A percentile compares a stretch with the other conserved stretches of the same genome.
Conservation (phyloP, 2,329 filamentous ascomycete genomes). For the Hysterium pulicare region DNA sequence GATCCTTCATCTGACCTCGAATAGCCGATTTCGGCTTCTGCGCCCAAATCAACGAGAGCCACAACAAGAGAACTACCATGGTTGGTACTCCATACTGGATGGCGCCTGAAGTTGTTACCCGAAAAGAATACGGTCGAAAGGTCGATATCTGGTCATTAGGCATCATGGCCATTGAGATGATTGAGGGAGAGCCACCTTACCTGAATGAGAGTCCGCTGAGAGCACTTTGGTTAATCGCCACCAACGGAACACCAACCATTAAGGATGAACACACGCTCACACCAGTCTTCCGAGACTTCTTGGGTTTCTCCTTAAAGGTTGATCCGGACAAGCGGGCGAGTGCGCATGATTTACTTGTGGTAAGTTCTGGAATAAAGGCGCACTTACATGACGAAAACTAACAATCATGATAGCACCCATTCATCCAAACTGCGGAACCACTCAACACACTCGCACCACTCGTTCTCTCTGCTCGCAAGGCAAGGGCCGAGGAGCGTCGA, state of each 20-base stretch:
- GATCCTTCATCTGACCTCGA: not conserved
- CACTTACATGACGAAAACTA: conserved; percentile 11
- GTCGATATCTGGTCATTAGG: conserved; percentile 98
- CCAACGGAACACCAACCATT: conserved; percentile 90
- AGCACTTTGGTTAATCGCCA: conserved; percentile 93
- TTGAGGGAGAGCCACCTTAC: conserved; percentile 96
- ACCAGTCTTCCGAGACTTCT: conserved; percentile 81
- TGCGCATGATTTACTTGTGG: conserved; percentile 87
- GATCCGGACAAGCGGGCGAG: conserved; percentile 96
- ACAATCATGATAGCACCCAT: conserved; percentile 37
- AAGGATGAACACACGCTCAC: conserved; percentile 87
- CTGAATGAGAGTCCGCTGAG: conserved; percentile 90
- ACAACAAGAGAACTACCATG: conserved; percentile 98
- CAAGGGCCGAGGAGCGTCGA: conserved; percentile 70
- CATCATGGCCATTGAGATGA: conserved; percentile 99
- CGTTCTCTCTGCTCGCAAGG: conserved; percentile 79
- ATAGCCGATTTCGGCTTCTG: conserved; percentile 97
- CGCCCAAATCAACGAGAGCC: conserved; percentile 94
- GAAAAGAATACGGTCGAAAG: conserved; percentile 97
- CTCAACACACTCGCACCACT: conserved; percentile 74
- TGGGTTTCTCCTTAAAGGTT: conserved; percentile 90
- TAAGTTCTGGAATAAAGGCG: conserved; percentile 49
- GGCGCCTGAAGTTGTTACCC: conserved; percentile 95
- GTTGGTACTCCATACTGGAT: conserved; percentile 99
- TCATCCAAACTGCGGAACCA: conserved; percentile 52